Evolutionary conservation across 108 stramenopile genomes (phyloP).

Genomic region (Pseudonitzschia multiseries): DNA sequence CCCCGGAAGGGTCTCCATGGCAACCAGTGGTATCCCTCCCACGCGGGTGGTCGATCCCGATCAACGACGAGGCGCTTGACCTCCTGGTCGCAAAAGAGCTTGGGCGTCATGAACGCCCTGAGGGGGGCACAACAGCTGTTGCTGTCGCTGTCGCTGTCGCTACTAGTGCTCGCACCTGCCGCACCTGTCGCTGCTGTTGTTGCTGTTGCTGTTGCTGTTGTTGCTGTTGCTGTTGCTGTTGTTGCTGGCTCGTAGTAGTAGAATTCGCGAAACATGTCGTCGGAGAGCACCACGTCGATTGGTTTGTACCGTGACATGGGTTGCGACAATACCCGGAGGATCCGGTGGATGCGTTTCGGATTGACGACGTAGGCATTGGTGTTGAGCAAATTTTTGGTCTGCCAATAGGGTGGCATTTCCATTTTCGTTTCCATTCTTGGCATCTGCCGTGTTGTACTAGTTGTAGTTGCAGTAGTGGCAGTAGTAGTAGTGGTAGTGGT

Average conservation of each 20-base stretch:
- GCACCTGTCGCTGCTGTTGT: too few relatives aligned
- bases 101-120: background rate
- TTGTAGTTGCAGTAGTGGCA: too few relatives aligned
- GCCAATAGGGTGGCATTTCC: constrained; percentile 1
- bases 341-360: constrained; percentile 5
- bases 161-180: too few relatives aligned
- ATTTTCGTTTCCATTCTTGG: too few relatives aligned
- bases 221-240: background rate
- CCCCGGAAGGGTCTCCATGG: background rate
- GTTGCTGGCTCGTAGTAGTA: background rate
- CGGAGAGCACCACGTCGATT: background rate
- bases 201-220: background rate
- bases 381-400: constrained; percentile 11
- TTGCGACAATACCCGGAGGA: constrained; percentile 1
- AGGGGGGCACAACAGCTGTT: background rate
- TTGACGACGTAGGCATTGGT: constrained; percentile 31
- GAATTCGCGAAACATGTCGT: constrained; percentile 5
- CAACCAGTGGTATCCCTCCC: constrained; percentile 10
- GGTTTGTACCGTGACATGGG: background rate
- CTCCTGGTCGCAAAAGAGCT: constrained; percentile 2
- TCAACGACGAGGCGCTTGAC: background rate
- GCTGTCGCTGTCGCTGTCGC: background rate
- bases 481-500: too few relatives aligned
- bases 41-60: background rate
- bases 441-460: too few relatives aligned